Conservation (phyloP, 1,284 basidiomycete genomes). For the Inonotus obliquus region DNA sequence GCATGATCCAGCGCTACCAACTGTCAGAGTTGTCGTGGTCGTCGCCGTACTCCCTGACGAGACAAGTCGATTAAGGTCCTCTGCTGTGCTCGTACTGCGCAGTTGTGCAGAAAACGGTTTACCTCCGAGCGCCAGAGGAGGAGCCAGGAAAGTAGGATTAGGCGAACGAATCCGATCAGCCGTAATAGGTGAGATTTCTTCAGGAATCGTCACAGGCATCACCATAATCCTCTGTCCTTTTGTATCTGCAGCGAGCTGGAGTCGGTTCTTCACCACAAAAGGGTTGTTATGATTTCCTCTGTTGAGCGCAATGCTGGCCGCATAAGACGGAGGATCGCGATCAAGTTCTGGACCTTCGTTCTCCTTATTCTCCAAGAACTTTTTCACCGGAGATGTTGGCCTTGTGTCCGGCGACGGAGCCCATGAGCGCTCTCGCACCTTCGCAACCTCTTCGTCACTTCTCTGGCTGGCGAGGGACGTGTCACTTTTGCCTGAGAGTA, state of each 20-base stretch:
- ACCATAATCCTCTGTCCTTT: constrained; percentile 2
- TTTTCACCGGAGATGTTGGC: constrained; percentile 8
- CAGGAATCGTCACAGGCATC: constrained; percentile 15
- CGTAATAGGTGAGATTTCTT: background rate
- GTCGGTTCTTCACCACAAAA: background rate
- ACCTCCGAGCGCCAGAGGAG: constrained; percentile 19
- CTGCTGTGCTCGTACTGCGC: constrained; percentile 47
- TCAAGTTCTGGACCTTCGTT: constrained; percentile 11
- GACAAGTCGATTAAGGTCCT: constrained; percentile 82
- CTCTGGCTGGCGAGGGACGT: constrained; percentile 37
- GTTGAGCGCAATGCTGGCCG: constrained; percentile 5
- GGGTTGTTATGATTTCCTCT: background rate
- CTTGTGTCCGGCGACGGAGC: constrained; percentile 14
- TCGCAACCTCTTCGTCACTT: constrained; percentile 21
- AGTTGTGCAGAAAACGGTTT: constrained; percentile 45
- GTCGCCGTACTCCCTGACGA: constrained; percentile 68
- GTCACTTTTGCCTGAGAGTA: constrained; percentile 64
- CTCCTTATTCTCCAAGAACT: constrained; percentile 12
- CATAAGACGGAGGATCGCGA: constrained; percentile 15
- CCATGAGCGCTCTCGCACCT: constrained; percentile 4
- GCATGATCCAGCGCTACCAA: constrained; percentile 70
- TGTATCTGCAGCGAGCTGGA: background rate
- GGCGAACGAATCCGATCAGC: constrained; percentile 17
- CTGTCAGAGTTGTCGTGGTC: constrained; percentile 68
- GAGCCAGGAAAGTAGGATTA: constrained; percentile 18